Conservation (phyloP, 2,329 filamentous ascomycete species). For the Exophiala mesophila region DNA sequence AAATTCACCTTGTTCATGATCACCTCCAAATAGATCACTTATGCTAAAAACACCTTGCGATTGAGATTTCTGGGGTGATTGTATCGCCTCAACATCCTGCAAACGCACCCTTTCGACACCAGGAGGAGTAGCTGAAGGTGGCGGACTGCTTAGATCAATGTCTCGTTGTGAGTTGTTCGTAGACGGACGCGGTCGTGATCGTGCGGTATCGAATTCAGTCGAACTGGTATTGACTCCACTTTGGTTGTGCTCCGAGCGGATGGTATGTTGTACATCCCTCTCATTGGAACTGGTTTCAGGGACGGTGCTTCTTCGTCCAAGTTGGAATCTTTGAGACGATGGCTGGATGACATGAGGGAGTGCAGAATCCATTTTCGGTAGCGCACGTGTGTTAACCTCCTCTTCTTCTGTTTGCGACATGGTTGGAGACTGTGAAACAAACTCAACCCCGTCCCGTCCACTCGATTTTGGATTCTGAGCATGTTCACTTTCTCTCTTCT, state of each 20-base stretch:
- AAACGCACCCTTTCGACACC: slow-evolving; percentile 18
- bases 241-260: not conserved
- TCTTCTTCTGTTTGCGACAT: slow-evolving; percentile 1
- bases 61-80: slow-evolving; percentile 19
- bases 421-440: slow-evolving; percentile 22
- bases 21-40: too few species aligned
- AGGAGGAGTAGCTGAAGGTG: slow-evolving; percentile 13
- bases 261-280: slow-evolving; percentile 1
- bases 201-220: slow-evolving; percentile 21
- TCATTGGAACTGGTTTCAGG: slow-evolving; percentile 22
- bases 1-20: too few species aligned
- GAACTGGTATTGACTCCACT: not conserved
- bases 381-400: too few species aligned
- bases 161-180: not conserved
- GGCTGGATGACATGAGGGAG: not conserved
- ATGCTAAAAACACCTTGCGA: slow-evolving; percentile 10
- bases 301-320: slow-evolving; percentile 13
- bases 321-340: slow-evolving; percentile 1
- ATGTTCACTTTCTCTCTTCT: not conserved
- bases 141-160: slow-evolving; percentile 14
- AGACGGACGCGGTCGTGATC: slow-evolving; percentile 11
- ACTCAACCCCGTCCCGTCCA: slow-evolving; percentile 13
- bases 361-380: too few species aligned
- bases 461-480: slow-evolving; percentile 7
- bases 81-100: slow-evolving; percentile 19